phyloP scores from a whole-genome alignment of 2,329 filamentous ascomycete genomes.

The Neopestalotiopsis clavispora region DNA sequence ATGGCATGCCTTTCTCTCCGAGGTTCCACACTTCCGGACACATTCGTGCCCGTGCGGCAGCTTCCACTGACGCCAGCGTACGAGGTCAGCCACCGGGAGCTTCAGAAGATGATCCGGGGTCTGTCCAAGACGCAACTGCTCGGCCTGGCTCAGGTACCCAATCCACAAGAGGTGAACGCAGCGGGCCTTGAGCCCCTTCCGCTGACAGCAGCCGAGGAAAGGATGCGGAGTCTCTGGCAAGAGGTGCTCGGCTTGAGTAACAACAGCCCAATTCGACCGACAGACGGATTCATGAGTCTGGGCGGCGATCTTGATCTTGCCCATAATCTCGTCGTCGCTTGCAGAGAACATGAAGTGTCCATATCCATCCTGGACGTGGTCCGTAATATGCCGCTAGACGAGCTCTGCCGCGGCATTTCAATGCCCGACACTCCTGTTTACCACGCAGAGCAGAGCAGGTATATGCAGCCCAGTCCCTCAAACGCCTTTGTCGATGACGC shows the following conservation, averaged over 20 bases:
- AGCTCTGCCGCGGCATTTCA: conserved; percentile 45
- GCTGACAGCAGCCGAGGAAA: conserved; percentile 51
- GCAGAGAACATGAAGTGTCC: conserved; percentile 46
- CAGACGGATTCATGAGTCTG: conserved; percentile 49
- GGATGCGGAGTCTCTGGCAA: conserved; percentile 54
- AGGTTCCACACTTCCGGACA: conserved; percentile 39
- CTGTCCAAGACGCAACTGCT: conserved; percentile 49
- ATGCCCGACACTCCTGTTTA: conserved; percentile 26
- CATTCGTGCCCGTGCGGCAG: conserved; percentile 53
- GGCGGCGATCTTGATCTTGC: conserved; percentile 53
- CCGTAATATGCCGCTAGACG: conserved; percentile 44
- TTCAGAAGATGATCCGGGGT: conserved; percentile 49
- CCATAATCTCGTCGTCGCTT: conserved; percentile 48
- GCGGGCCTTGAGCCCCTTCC: conserved; percentile 50
- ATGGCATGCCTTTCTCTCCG: conserved; percentile 48
- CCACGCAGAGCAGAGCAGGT: conserved; percentile 17
- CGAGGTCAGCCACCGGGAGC: conserved; percentile 53
- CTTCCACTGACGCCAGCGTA: conserved; percentile 55
- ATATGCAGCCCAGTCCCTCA: conserved; percentile 21
- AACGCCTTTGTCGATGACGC: conserved; percentile 45
- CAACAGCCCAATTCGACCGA: conserved; percentile 44
- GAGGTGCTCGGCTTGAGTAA: conserved; percentile 44
- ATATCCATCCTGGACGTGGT: conserved; percentile 50
- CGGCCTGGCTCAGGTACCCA: conserved; percentile 43
- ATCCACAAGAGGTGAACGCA: conserved; percentile 40